Evolutionary conservation across 345 rosid genomes (phyloP).

Genomic region (Xanthoceras sorbifolium): DNA sequence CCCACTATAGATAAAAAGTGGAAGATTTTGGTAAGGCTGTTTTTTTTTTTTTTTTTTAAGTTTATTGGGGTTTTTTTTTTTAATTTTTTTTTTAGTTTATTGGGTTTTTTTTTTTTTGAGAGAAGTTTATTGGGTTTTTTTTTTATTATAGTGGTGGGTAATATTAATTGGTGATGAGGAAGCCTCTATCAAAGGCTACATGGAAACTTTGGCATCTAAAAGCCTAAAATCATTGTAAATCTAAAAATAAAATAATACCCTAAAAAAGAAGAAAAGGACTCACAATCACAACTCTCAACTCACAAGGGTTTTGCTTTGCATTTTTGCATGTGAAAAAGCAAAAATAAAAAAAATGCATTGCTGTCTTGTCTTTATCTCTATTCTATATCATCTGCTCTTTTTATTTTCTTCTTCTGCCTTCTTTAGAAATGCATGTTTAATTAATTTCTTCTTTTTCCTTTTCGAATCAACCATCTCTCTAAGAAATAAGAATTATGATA

Average conservation of each 20-base stretch:
- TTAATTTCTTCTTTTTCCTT: background rate
- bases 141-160: conserved; percentile 11
- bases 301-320: conserved; percentile 14
- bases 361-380: background rate
- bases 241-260: background rate
- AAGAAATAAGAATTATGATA: no score
- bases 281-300: no score
- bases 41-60: background rate
- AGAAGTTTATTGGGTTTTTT: no score
- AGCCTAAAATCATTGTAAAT: conserved; percentile 5
- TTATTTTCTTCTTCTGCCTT: background rate
- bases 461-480: no score
- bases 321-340: conserved; percentile 24
- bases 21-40: conserved; percentile 22
- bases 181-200: background rate
- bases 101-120: background rate
- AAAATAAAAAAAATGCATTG: background rate
- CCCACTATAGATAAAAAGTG: conserved; percentile 17
- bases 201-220: conserved; percentile 9
- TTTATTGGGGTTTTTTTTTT: background rate
- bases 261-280: background rate
- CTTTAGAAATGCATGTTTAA: background rate
- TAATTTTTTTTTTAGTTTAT: background rate
- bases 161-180: background rate
- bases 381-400: background rate